Evolutionary conservation across 2,329 filamentous ascomycete species (phyloP).

Genomic region (Tolypocladium guangdongense): DNA sequence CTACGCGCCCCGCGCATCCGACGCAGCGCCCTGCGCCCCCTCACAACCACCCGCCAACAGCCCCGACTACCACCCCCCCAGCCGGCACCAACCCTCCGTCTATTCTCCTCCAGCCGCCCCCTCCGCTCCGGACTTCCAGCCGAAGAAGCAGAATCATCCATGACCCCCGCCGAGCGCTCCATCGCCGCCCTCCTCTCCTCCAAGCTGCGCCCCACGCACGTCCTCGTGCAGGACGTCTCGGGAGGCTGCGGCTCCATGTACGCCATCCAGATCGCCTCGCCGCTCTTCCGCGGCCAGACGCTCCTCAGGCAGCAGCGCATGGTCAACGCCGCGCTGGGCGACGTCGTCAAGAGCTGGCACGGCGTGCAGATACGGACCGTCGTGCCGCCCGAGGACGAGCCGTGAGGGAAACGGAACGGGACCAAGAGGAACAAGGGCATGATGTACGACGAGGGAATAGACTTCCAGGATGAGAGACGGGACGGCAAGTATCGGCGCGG

Average conservation of each 20-base stretch:
- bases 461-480: no score
- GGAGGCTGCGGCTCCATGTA: conserved; percentile 86
- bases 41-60: background rate
- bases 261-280: conserved; percentile 64
- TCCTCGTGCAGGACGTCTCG: conserved; percentile 66
- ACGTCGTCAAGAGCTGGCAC: conserved; percentile 73
- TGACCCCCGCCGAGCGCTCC: conserved; percentile 41
- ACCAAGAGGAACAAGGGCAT: background rate
- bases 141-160: conserved; percentile 12
- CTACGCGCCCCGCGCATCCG: conserved; percentile 1
- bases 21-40: background rate
- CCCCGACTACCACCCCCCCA: background rate
- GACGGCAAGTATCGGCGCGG: background rate
- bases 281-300: conserved; percentile 56
- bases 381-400: conserved; percentile 19
- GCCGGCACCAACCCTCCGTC: background rate
- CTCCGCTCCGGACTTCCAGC: background rate
- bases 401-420: background rate
- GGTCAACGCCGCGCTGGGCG: conserved; percentile 63
- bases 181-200: conserved; percentile 44
- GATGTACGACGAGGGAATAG: no score
- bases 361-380: conserved; percentile 71
- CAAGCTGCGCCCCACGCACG: conserved; percentile 38
- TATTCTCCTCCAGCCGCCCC: conserved; percentile 1
- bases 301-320: conserved; percentile 76